Conservation (phyloP, 805 yeast species). For the Lachancea quebecensis region DNA sequence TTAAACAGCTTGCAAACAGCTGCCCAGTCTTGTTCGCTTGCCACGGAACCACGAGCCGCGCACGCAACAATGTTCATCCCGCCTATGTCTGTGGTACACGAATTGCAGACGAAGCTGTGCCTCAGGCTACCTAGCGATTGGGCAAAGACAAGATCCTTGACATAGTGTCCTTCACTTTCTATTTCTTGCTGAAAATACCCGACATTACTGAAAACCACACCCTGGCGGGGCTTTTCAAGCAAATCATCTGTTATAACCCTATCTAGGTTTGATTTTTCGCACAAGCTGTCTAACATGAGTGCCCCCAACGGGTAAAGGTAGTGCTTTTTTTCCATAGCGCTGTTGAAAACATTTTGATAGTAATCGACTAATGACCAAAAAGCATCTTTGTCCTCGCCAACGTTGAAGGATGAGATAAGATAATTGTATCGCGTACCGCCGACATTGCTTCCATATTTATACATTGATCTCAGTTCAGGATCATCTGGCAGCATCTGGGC, state of each 20-base stretch:
- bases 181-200: slow-evolving; percentile 14
- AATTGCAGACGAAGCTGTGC: slow-evolving; percentile 16
- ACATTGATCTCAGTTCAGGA: slow-evolving; percentile 10
- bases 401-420: slow-evolving; percentile 16
- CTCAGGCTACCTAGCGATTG: slow-evolving; percentile 20
- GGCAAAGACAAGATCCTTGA: slow-evolving; percentile 18
- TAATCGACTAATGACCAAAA: slow-evolving; percentile 19
- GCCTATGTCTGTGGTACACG: slow-evolving; percentile 14
- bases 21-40: slow-evolving; percentile 7
- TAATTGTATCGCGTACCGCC: slow-evolving; percentile 23
- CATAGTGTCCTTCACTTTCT: not conserved
- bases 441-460: slow-evolving; percentile 22
- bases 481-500: slow-evolving; percentile 17
- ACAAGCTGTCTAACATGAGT: slow-evolving; percentile 16
- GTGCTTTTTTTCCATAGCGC: slow-evolving; percentile 13
- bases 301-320: slow-evolving; percentile 18
- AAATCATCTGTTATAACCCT: slow-evolving; percentile 13
- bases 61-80: slow-evolving; percentile 22
- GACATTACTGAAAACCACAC: slow-evolving; percentile 22
- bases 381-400: slow-evolving; percentile 8
- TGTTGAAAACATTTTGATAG: slow-evolving; percentile 11
- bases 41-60: slow-evolving; percentile 13
- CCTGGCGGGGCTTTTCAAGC: slow-evolving; percentile 16
- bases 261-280: slow-evolving; percentile 18
- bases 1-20: slow-evolving; percentile 10